These are phyloP conservation scores for Ceratocystis cacaofunesta DNA, from an alignment of 2,329 filamentous ascomycete species.

Conservation along the genomic window DNA sequence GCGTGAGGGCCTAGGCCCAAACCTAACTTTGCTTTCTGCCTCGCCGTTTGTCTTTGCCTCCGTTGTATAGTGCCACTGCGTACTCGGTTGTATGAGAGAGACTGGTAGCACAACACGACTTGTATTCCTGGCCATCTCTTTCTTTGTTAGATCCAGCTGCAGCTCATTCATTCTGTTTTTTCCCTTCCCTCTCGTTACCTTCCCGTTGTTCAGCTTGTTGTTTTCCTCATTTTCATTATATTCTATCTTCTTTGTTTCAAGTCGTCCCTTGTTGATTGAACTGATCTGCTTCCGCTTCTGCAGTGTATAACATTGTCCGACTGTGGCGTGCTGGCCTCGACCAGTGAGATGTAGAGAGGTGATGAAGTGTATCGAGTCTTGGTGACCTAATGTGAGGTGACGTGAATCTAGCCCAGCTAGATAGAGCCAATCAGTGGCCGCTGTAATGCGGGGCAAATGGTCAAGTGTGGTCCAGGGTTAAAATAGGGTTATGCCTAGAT, in stretches of 20 bases:
- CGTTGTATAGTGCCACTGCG: neutral
- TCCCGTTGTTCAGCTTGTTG: slow-evolving; percentile 19
- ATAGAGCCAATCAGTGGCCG: no score
- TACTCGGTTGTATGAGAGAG: neutral
- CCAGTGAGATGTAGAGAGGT: no score
- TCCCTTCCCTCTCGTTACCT: slow-evolving; percentile 20
- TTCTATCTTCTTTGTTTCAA: slow-evolving; percentile 8
- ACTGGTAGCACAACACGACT: neutral
- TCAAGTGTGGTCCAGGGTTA: no score
- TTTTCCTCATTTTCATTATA: slow-evolving; percentile 19
- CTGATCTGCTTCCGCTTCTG: neutral
- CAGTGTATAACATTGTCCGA: neutral
- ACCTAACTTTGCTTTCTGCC: neutral
- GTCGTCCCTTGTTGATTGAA: neutral
- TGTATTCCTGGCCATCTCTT: slow-evolving; percentile 8
- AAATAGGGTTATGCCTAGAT: no score
- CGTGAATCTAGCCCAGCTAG: no score
- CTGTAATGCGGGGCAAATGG: no score
- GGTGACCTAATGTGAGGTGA: no score
- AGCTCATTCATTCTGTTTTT: slow-evolving; percentile 20
- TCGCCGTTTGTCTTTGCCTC: neutral
- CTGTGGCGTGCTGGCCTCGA: neutral
- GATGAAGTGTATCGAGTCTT: no score
- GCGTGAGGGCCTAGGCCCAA: neutral
- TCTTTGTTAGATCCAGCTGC: neutral